Evolutionary conservation across 129 eudicot species (phyloP).

Genomic region (Arctium minus): DNA sequence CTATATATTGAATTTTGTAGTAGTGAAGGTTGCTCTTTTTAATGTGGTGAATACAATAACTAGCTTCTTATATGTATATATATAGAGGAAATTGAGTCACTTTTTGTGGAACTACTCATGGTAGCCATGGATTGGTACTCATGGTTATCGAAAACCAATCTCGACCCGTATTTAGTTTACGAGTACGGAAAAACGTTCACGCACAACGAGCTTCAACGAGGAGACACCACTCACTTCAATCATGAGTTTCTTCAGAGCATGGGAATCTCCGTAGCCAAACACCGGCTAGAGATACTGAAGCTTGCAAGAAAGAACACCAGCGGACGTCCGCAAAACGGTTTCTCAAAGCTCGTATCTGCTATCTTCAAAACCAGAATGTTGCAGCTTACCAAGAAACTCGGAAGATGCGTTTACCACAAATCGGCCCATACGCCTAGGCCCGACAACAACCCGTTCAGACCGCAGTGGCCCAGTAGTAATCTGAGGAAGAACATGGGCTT

Average conservation of each 20-base stretch:
- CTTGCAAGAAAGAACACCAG: slow-evolving; percentile 32
- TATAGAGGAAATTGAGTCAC: background rate
- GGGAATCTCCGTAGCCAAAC: slow-evolving; percentile 64
- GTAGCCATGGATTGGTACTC: slow-evolving; percentile 73
- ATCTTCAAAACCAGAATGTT: slow-evolving; percentile 44
- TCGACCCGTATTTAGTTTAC: slow-evolving; percentile 45
- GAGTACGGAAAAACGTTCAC: slow-evolving; percentile 49
- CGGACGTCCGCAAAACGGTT: slow-evolving; percentile 21
- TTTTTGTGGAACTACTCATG: background rate
- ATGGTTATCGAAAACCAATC: slow-evolving; percentile 62
- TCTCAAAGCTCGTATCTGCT: slow-evolving; percentile 36
- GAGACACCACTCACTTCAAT: slow-evolving; percentile 50
- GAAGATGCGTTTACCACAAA: slow-evolving; percentile 33
- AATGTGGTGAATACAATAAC: background rate
- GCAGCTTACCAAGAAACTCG: slow-evolving; percentile 29
- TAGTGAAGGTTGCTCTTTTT: background rate
- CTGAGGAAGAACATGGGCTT: slow-evolving; percentile 34
- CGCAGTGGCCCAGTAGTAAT: slow-evolving; percentile 52
- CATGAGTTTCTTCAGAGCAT: slow-evolving; percentile 72
- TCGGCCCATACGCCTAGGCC: slow-evolving; percentile 14
- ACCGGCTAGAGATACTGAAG: slow-evolving; percentile 65
- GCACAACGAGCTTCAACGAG: slow-evolving; percentile 51
- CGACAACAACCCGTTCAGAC: slow-evolving; percentile 36
- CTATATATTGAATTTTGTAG: background rate
- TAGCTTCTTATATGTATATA: slow-evolving; percentile 17